phyloP scores from a whole-genome alignment of 441 rosid genomes.

The Adansonia rubrostipa region DNA sequence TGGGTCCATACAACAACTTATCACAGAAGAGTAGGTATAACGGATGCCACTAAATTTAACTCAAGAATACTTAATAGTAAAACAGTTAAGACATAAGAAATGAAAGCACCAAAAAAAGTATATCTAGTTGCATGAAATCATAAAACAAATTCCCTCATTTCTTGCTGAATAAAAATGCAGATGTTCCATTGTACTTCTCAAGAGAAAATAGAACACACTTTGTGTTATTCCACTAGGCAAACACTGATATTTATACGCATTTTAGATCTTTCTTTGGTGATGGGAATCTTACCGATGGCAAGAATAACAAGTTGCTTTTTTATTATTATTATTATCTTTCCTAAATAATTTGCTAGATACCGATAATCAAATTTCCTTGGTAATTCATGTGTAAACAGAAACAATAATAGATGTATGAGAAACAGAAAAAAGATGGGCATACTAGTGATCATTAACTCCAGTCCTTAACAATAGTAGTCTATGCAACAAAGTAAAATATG shows the following conservation, averaged over 20 bases:
- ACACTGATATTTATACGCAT: background rate
- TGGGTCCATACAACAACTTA: background rate
- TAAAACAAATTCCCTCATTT: background rate
- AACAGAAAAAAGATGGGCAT: background rate
- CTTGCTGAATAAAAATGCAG: background rate
- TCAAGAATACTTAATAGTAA: background rate
- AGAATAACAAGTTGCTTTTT: background rate
- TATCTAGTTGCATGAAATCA: background rate
- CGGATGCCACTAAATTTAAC: background rate
- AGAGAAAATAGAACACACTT: background rate
- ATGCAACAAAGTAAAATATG: background rate
- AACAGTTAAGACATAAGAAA: background rate
- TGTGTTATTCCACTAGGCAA: background rate
- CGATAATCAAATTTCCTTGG: background rate
- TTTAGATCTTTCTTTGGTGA: background rate
- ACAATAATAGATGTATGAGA: background rate
- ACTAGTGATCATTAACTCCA: background rate
- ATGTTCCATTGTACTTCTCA: background rate
- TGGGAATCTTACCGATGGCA: background rate
- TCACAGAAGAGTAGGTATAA: background rate
- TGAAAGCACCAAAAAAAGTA: background rate
- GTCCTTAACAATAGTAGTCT: background rate
- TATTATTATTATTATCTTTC: background rate
- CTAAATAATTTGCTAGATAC: background rate
- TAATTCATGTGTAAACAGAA: background rate